Conservation (phyloP, 1,284 basidiomycete species). For the Fomes fomentarius region DNA sequence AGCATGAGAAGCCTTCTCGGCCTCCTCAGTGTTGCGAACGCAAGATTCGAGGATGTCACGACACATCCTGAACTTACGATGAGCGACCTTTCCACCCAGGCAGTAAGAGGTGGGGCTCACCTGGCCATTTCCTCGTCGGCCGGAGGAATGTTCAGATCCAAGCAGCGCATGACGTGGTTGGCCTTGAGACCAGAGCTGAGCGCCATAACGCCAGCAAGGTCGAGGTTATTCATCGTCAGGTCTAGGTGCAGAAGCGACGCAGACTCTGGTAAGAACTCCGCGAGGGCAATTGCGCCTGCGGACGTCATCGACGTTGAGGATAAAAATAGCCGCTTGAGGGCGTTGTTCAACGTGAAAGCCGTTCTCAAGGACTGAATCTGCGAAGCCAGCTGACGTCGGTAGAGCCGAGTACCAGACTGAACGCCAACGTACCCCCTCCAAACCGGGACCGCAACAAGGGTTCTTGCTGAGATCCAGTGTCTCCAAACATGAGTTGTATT, state of each 20-base stretch:
- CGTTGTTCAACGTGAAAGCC: slow-evolving; percentile 91
- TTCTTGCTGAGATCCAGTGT: slow-evolving; percentile 94
- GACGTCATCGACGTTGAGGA: slow-evolving; percentile 83
- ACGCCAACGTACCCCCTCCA: slow-evolving; percentile 78
- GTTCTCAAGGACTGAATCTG: slow-evolving; percentile 89
- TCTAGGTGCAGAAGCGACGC: slow-evolving; percentile 88
- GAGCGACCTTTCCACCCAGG: slow-evolving; percentile 34
- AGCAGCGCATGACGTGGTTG: slow-evolving; percentile 87
- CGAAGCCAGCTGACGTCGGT: neutral
- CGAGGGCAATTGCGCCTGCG: slow-evolving; percentile 90
- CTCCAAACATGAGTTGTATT: slow-evolving; percentile 94
- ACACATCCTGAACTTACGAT: slow-evolving; percentile 57
- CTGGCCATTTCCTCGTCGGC: slow-evolving; percentile 88
- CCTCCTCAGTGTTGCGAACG: slow-evolving; percentile 89
- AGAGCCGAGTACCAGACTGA: neutral
- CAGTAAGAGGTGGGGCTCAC: slow-evolving; percentile 49
- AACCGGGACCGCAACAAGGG: slow-evolving; percentile 85
- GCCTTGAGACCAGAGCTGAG: slow-evolving; percentile 83
- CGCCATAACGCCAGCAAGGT: slow-evolving; percentile 92
- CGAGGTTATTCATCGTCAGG: slow-evolving; percentile 80
- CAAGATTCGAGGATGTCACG: slow-evolving; percentile 82
- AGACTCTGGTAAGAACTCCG: slow-evolving; percentile 95
- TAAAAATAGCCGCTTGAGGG: slow-evolving; percentile 92
- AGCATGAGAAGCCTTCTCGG: slow-evolving; percentile 51
- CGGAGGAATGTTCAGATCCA: slow-evolving; percentile 92